A percentile compares a stretch with the other conserved stretches of the same genome.
These are phyloP conservation scores for Ceratocystis variospora DNA, from an alignment of 2,329 filamentous ascomycete genomes.

Conservation along the genomic window DNA sequence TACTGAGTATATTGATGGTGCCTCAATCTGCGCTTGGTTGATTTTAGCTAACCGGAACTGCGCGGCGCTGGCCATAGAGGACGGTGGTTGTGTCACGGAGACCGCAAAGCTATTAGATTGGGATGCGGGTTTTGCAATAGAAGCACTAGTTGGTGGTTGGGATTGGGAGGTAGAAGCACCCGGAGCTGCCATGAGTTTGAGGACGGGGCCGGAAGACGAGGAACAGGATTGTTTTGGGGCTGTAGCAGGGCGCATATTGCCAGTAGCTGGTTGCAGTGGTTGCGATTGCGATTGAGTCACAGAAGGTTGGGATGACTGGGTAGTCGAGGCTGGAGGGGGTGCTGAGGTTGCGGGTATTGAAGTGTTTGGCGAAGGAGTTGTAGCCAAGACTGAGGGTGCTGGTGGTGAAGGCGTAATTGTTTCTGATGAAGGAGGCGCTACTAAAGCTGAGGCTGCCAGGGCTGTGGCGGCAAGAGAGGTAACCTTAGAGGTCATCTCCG, in stretches of 20 bases:
- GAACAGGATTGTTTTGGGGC: neutral
- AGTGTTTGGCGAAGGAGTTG: neutral
- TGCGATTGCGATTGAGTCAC: neutral
- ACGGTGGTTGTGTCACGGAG: neutral
- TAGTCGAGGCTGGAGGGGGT: neutral
- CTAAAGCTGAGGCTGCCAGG: neutral
- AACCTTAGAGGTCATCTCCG: neutral
- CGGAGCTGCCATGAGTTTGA: conserved; percentile 3
- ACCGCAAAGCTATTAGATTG: neutral
- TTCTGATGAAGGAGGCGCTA: neutral
- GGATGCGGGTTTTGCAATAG: neutral
- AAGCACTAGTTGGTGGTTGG: neutral
- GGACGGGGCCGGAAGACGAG: neutral
- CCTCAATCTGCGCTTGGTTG: conserved; percentile 27
- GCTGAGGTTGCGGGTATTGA: neutral
- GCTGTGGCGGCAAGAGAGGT: neutral
- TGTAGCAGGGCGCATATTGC: neutral
- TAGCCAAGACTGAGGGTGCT: neutral
- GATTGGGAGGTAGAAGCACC: neutral
- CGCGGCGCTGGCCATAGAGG: neutral
- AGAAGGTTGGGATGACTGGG: neutral
- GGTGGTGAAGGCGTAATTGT: neutral
- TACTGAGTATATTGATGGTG: conserved; percentile 50
- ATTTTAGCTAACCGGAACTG: conserved; percentile 23
- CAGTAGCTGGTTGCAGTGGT: neutral